phyloP scores from a whole-genome alignment of 2,329 filamentous ascomycete genomes.

The Fusarium sp. region DNA sequence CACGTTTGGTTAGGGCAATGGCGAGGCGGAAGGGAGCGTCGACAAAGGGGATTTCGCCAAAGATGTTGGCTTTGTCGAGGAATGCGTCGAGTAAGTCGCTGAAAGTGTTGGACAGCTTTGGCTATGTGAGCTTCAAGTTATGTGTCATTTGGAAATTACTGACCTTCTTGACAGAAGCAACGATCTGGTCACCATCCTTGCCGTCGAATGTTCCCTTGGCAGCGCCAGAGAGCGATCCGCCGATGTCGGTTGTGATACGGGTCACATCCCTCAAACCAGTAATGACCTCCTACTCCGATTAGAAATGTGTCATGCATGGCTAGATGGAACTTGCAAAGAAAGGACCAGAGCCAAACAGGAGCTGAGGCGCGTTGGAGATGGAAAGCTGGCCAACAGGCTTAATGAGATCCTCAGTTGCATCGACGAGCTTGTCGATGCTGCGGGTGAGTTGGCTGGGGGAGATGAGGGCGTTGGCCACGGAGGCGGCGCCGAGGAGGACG shows the following conservation, averaged over 20 bases:
- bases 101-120: background rate
- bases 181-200: background rate
- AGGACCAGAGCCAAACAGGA: background rate
- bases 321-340: background rate
- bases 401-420: background rate
- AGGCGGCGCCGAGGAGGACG: background rate
- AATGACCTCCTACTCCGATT: background rate
- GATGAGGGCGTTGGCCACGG: background rate
- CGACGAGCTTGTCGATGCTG: background rate
- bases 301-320: too few relatives aligned
- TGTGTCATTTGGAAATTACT: too few relatives aligned
- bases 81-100: background rate
- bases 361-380: background rate
- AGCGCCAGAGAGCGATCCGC: background rate
- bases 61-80: background rate
- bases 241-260: background rate
- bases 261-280: background rate
- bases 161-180: background rate
- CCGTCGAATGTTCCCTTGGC: background rate
- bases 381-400: background rate
- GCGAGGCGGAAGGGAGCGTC: background rate
- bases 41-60: background rate
- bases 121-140: background rate
- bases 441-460: background rate
- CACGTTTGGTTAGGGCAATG: background rate